These are phyloP conservation scores for Backusella mclennaniae DNA, from an alignment of 192 early-diverging fungal species.

Conservation along the genomic window DNA sequence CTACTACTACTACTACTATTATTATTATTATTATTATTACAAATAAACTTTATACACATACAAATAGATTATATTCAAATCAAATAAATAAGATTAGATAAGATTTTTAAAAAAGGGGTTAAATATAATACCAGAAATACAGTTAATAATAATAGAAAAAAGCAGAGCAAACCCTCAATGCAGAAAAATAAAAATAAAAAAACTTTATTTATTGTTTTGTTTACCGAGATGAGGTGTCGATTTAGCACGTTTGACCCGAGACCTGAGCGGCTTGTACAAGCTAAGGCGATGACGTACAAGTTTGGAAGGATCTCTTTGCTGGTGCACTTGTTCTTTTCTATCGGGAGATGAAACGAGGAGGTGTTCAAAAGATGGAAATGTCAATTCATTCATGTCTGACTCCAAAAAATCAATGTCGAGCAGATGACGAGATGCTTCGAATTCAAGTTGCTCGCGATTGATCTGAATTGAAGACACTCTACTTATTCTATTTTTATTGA, in stretches of 20 bases:
- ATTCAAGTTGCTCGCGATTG: neutral
- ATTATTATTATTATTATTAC: neutral
- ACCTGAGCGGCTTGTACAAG: neutral
- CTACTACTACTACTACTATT: neutral
- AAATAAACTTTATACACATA: neutral
- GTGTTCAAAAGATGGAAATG: constrained; percentile 6
- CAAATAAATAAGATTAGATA: neutral
- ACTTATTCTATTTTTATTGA: neutral
- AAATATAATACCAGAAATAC: neutral
- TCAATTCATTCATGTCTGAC: constrained; percentile 1
- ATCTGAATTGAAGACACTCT: neutral
- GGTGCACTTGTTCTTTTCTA: neutral
- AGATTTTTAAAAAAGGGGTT: neutral
- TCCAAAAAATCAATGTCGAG: neutral
- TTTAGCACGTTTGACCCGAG: constrained; percentile 6
- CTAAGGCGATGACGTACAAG: neutral
- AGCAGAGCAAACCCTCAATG: neutral
- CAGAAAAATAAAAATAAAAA: neutral
- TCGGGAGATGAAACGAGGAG: neutral
- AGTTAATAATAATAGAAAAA: neutral
- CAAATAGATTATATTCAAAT: neutral
- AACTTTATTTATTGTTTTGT: constrained; percentile 5
- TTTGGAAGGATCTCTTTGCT: neutral
- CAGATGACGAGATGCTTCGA: constrained; percentile 3
- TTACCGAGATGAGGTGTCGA: neutral